Evolutionary conservation across 176 grass and related monocot genomes (phyloP).

Genomic region (Juncus inflexus): DNA sequence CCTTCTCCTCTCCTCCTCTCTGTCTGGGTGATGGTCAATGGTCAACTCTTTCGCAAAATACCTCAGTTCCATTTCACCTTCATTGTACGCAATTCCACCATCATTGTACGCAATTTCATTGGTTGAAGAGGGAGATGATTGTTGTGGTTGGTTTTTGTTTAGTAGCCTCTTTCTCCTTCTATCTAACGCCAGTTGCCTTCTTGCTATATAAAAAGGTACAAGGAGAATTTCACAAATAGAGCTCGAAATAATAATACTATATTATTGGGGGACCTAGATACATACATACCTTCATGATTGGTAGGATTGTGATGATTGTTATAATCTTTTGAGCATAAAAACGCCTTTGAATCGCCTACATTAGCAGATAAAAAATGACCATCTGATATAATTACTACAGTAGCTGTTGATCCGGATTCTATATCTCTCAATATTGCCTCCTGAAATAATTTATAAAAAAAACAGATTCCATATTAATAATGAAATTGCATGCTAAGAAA

Average conservation of each 20-base stretch:
- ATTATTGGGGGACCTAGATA: no score
- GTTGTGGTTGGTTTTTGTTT: neutral
- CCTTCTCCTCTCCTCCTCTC: constrained; percentile 90
- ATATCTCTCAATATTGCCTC: constrained; percentile 66
- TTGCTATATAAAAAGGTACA: constrained; percentile 16
- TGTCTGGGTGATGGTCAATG: constrained; percentile 87
- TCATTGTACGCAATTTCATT: constrained; percentile 19
- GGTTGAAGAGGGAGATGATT: constrained; percentile 3
- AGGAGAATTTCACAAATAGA: no score
- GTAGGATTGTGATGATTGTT: constrained; percentile 1
- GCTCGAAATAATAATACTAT: no score
- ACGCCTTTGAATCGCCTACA: constrained; percentile 90
- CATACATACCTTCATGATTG: no score
- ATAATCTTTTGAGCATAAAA: constrained; percentile 72
- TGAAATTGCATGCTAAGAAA: neutral
- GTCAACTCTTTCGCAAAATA: constrained; percentile 83
- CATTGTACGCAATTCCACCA: constrained; percentile 53
- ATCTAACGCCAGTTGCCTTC: constrained; percentile 19
- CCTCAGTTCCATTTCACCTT: constrained; percentile 27
- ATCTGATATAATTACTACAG: constrained; percentile 76
- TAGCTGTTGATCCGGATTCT: constrained; percentile 70
- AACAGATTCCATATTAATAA: neutral
- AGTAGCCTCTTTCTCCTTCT: constrained; percentile 58
- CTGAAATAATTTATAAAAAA: constrained; percentile 43
- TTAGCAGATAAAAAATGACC: constrained; percentile 76